Base-by-base conservation (phyloP, 495 filamentous ascomycete species). In the Lasiosphaeris hirsuta region DNA sequence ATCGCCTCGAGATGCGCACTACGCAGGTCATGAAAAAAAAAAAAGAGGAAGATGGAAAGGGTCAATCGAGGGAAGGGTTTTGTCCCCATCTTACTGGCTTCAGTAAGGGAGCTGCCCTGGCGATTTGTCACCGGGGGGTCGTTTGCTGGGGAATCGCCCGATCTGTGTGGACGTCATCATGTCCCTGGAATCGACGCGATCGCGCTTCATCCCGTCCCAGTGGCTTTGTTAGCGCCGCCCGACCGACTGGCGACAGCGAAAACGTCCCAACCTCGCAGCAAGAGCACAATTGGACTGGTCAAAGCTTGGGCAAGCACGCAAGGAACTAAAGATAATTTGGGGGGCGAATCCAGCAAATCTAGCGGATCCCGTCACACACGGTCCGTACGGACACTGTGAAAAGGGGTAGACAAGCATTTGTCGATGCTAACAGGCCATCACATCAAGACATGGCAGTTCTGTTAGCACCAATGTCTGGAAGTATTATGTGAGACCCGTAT, bases 401-500 rank as follows among this genome's bases (percentile, higher is more conserved):
- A 30, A 30, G 23, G 23, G 23, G 23, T 30, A 30, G 23, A 30
- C 23, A 30, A 30, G 23, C 23, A 30, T 30, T 30, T 30, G 23
- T 5, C 5, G 23, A 30, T 30, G 23, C 23, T 30, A 30, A 30
- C 23, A 30, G 23, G 23, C 23, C 5, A 2, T 30, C 23, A 30
- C 5, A 5, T 2, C 2, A 30, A 30, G 5, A 5, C 23, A 5
- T 5, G 5, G 23, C 5, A 30, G 23, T 30, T 5, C 23, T 30
- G 23, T 30, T 30, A 30, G 23, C 23, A 30, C 23, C 23, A 30
- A 30, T 30, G 23, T 30, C 23, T 7, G 14, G 43, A 10, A 35
- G 35, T 9, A 59, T 51, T 49, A 81, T 96, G 88, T 95, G 77
- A 81, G 84, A 81, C 89, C 90, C 87, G 90, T 96, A 96, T 96